Base-by-base conservation (phyloP, 1,284 basidiomycete species). In the Sparassis latifolia region DNA sequence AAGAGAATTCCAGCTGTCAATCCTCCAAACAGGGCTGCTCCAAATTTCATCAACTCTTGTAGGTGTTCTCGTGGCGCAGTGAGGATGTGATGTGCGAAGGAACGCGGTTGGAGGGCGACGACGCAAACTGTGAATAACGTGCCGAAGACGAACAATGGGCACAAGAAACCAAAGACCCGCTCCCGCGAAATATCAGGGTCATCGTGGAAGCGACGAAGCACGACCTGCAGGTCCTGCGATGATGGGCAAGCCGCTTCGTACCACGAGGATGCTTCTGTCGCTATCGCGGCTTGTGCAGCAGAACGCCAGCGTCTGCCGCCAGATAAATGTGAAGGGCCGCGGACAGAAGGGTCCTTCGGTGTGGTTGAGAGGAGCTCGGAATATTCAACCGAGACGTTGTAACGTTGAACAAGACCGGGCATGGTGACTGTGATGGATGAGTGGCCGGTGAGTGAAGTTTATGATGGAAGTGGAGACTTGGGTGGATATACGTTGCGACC, bases 331-430 rank as follows among this genome's bases (percentile, higher is more conserved):
- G 3, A 4, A 6, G 35, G 42, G 30, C 48, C 44, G 42, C 42
- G 51, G 9, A 35, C 40, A 35, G 52, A 42, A 2, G 52, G 48
- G 20, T 20, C 20, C 20, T 20, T 20, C 20, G 20, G 20, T 33
- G 40, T 47, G 44, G 57, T 57, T 6, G 57, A 52, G 33, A 59
- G 41, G 31, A 57, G 38, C 2, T 49, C 45, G 10, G 55, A 42
- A 43, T 57, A 50, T 33, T 57, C 55, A 1, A 47, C 47, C 28
- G 49, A 44, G 35, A 49, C 43, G 51, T 55, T 54, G 51, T 55
- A 44, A 28, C 57, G 57, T 5, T 59, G 50, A 32, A 59, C 50
- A 39, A 59, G 53, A 29, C 55, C 55, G 2, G 55, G 53, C 57
- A 58, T 57, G 37, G 9, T 52, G 47, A 9, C 5, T 38, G 9